Evolutionary conservation across 805 yeast species (phyloP).

Genomic region (Kazachstania kunashirensis): DNA sequence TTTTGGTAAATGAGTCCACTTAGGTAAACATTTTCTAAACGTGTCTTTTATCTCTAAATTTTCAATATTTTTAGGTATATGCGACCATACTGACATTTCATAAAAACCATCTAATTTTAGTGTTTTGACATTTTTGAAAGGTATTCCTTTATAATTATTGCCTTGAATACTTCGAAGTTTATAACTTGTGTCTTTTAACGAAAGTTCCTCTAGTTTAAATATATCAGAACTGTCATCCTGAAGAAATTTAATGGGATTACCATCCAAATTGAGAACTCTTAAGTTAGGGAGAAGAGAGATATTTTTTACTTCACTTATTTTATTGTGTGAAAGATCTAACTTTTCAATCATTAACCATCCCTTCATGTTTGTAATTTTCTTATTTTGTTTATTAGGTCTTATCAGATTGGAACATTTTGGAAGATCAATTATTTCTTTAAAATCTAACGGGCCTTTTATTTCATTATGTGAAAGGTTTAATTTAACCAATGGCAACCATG

Average conservation of each 20-base stretch:
- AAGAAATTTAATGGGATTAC: slow-evolving; percentile 18
- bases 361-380: slow-evolving; percentile 1
- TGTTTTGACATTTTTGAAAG: background rate
- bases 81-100: slow-evolving; percentile 3
- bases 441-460: slow-evolving; percentile 19
- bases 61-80: slow-evolving; percentile 2
- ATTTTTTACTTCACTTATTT: slow-evolving; percentile 17
- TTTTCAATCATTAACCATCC: slow-evolving; percentile 18
- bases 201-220: background rate
- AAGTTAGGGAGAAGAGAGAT: slow-evolving; percentile 12
- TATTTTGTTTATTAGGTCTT: no score
- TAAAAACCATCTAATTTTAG: slow-evolving; percentile 5
- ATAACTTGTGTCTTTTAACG: slow-evolving; percentile 1
- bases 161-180: background rate
- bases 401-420: no score
- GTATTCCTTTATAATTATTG: background rate
- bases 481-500: slow-evolving; percentile 4
- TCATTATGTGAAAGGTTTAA: slow-evolving; percentile 17
- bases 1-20: slow-evolving; percentile 10
- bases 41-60: slow-evolving; percentile 6
- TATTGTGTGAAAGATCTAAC: slow-evolving; percentile 17
- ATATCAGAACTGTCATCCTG: background rate
- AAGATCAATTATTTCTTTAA: slow-evolving; percentile 14
- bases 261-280: slow-evolving; percentile 15
- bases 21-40: slow-evolving; percentile 7